A percentile compares a stretch with the other conserved stretches of the same genome.
phyloP scores from a whole-genome alignment of 2,329 filamentous ascomycete species.

The Pestalotiopsis sp. region DNA sequence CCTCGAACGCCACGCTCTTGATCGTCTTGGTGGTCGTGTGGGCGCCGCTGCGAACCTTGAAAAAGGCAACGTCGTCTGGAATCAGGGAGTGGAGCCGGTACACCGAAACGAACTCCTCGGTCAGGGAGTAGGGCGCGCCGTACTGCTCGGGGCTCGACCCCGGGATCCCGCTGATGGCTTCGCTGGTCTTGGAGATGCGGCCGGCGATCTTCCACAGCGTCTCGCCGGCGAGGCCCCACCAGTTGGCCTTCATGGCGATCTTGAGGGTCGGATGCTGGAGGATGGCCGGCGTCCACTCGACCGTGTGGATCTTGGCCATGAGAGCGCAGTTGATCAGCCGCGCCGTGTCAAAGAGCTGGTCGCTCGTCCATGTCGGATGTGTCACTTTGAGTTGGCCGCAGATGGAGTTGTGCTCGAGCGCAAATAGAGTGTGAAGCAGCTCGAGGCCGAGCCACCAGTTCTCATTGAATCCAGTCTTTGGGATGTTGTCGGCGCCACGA shows the following conservation, averaged over 20 bases:
- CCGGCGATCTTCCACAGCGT: slow-evolving; percentile 39
- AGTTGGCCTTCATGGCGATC: slow-evolving; percentile 44
- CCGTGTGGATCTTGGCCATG: slow-evolving; percentile 50
- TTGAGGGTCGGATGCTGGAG: slow-evolving; percentile 42
- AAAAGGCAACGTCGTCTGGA: slow-evolving; percentile 26
- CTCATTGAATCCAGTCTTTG: slow-evolving; percentile 40
- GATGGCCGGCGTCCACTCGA: slow-evolving; percentile 50
- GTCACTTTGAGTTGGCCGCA: slow-evolving; percentile 36
- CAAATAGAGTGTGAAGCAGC: slow-evolving; percentile 45
- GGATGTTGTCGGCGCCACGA: slow-evolving; percentile 35
- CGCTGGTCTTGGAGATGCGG: slow-evolving; percentile 37
- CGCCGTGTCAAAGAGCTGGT: slow-evolving; percentile 44
- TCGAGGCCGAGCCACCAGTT: slow-evolving; percentile 50
- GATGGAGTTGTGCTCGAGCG: slow-evolving; percentile 45
- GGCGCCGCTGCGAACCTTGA: slow-evolving; percentile 19
- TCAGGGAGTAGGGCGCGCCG: slow-evolving; percentile 39
- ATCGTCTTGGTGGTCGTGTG: slow-evolving; percentile 29
- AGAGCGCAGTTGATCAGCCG: slow-evolving; percentile 44
- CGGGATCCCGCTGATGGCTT: slow-evolving; percentile 33
- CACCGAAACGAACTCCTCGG: slow-evolving; percentile 44
- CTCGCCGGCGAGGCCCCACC: slow-evolving; percentile 45
- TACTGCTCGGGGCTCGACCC: slow-evolving; percentile 31
- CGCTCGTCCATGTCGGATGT: slow-evolving; percentile 37
- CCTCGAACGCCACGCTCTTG: slow-evolving; percentile 32
- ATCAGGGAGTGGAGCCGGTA: slow-evolving; percentile 43